phyloP scores from a whole-genome alignment of 2,329 filamentous ascomycete genomes.

The Fusarium sp. region DNA sequence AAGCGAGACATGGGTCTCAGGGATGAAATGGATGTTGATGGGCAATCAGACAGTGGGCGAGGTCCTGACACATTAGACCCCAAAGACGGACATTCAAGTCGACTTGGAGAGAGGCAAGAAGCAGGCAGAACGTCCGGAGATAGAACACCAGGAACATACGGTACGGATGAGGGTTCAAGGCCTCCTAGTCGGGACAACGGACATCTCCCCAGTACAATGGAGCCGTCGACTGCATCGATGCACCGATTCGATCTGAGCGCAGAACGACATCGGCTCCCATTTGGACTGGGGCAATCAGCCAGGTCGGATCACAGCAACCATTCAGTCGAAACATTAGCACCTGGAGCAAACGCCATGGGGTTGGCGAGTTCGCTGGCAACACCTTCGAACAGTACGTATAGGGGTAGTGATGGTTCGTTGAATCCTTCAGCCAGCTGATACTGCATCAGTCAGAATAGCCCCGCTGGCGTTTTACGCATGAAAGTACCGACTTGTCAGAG shows the following conservation, averaged over 20 bases:
- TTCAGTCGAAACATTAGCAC: conserved; percentile 15
- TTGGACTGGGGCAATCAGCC: conserved; percentile 10
- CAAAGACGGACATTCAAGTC: conserved; percentile 13
- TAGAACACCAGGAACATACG: conserved; percentile 31
- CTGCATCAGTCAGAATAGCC: conserved; percentile 3
- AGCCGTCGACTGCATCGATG: conserved; percentile 34
- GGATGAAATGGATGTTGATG: conserved; percentile 25
- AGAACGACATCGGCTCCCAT: conserved; percentile 37
- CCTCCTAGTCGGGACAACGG: conserved; percentile 37
- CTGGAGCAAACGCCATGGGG: neutral
- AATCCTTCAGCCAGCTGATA: conserved; percentile 36
- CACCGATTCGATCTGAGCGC: conserved; percentile 35
- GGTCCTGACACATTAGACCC: conserved; percentile 21
- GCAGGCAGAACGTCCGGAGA: conserved; percentile 26
- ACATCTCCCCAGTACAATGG: conserved; percentile 30
- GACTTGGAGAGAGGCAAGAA: conserved; percentile 28
- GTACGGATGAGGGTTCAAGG: conserved; percentile 32
- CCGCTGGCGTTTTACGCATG: conserved; percentile 2
- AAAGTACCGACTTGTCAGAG: neutral
- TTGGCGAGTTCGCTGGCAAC: conserved; percentile 11
- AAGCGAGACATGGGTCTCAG: conserved; percentile 43
- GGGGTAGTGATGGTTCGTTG: conserved; percentile 29
- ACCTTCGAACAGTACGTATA: conserved; percentile 21
- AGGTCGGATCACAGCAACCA: conserved; percentile 24
- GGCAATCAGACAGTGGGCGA: conserved; percentile 25